Conservation (phyloP, 106 monocot genomes). For the Posidonia australis region DNA sequence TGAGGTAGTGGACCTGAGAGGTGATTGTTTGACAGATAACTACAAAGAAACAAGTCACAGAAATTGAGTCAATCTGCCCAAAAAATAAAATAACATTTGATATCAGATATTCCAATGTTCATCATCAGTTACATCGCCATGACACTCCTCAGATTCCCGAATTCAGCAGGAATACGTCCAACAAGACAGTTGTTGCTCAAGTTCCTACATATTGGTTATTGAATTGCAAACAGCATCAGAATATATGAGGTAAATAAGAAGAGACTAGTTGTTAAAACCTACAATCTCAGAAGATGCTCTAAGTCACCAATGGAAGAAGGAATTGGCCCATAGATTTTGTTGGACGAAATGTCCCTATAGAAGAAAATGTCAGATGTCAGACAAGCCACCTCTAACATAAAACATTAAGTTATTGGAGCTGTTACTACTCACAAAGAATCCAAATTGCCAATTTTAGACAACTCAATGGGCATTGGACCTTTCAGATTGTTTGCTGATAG, state of each 20-base stretch:
- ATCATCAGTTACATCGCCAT: slow-evolving; percentile 58
- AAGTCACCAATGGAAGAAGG: slow-evolving; percentile 80
- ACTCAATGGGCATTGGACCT: slow-evolving; percentile 73
- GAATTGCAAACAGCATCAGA: neutral
- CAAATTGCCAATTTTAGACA: slow-evolving; percentile 74
- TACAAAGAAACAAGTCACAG: slow-evolving; percentile 3
- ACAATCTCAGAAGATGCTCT: slow-evolving; percentile 96
- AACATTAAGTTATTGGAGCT: neutral
- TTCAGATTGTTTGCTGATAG: slow-evolving; percentile 70
- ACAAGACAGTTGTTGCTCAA: slow-evolving; percentile 66
- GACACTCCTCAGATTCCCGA: slow-evolving; percentile 88
- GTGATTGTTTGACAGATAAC: slow-evolving; percentile 70
- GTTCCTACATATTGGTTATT: slow-evolving; percentile 34
- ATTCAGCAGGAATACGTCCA: slow-evolving; percentile 71
- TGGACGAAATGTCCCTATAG: slow-evolving; percentile 69
- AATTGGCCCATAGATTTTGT: slow-evolving; percentile 64
- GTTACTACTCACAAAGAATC: slow-evolving; percentile 70
- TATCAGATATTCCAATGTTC: neutral
- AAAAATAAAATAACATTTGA: neutral
- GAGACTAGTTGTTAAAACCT: slow-evolving; percentile 3
- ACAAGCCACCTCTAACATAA: too few relatives aligned
- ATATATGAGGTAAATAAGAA: neutral
- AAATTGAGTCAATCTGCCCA: neutral
- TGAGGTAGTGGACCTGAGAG: slow-evolving; percentile 59
- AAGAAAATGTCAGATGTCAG: neutral